Base-by-base conservation (phyloP, 1,284 basidiomycete genomes). In the Ustilago tritici region DNA sequence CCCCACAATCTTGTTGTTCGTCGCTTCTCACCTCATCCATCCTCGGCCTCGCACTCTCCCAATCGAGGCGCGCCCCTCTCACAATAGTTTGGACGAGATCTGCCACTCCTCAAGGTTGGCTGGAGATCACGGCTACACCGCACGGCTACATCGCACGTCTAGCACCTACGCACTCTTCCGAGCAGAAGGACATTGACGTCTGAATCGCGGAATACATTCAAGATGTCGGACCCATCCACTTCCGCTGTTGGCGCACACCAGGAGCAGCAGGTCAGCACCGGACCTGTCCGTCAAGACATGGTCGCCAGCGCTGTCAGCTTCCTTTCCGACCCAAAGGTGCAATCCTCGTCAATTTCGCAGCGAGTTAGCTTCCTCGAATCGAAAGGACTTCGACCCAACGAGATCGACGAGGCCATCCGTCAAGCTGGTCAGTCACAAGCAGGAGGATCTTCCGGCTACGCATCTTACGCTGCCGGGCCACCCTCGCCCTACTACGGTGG, bases 351-450 rank as follows among this genome's bases (percentile, higher is more conserved):
- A 2, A 87, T 98, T 38, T 90, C 92, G 5, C 93, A 96, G 85
- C 91, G 93, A 56, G 90, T 99, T 58, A 92, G 94, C 82, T 99
- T 98, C 88, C 90, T 99, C 31, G 93, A 98, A 84, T 92, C 94
- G 6, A 98, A 98, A 86, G 96, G 96, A 1, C 88, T 99, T 32
- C 92, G 91, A 0, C 89, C 90, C 17, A 85, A 89, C 14, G 96
- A 99, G 87, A 95, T 98, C 74, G 94, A 98, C 86, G 89, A 91
- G 63, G 96, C 95, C 6, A 87, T 98, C 79, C 89, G 90, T 69
- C 92, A 82, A 49, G 69, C 77, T 12, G 71, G 73, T 4, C 65
- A 73, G 12, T 64, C 74, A 8, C 62, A 73, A 50, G 58, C 52
- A 1, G 65, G 65, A 3, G 65, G 31, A 11, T 78, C 54, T 19